Conservation (phyloP, 73 alveolate genomes). For the Symbiodinium pilosum region DNA sequence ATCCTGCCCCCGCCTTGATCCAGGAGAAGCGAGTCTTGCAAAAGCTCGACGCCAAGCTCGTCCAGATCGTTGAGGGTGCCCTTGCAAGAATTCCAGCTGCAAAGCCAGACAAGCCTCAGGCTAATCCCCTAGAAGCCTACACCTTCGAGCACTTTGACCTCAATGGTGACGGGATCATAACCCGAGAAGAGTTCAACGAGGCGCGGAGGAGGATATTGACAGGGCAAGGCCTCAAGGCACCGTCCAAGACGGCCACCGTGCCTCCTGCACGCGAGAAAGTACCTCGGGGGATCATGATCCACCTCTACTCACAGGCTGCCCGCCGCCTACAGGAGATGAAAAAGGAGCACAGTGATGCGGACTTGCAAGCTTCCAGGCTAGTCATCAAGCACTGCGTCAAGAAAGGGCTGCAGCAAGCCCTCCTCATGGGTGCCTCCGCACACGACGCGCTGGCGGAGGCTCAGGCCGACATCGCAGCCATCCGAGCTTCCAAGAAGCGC, state of each 20-base stretch:
- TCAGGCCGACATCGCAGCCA: constrained; percentile 16
- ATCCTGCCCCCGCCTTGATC: too few species aligned
- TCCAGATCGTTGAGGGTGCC: background rate
- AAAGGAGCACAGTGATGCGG: background rate
- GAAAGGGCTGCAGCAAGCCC: background rate
- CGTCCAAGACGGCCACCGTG: background rate
- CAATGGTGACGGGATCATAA: constrained; percentile 40
- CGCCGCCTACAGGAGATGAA: background rate
- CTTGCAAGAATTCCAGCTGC: background rate
- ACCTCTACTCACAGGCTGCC: background rate
- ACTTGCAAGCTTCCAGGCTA: background rate
- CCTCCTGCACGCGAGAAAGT: background rate
- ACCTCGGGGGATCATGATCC: background rate
- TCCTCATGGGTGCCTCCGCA: background rate
- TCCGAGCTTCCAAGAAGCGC: constrained; percentile 55
- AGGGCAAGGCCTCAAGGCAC: background rate
- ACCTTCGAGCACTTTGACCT: constrained; percentile 32
- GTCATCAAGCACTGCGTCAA: background rate
- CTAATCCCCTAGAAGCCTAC: background rate
- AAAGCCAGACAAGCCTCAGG: background rate
- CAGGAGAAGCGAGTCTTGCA: constrained; percentile 4
- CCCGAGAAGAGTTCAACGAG: constrained; percentile 30
- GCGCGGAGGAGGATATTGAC: background rate
- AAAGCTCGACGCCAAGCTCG: background rate
- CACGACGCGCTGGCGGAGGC: background rate